Evolutionary conservation across 2,329 filamentous ascomycete genomes (phyloP), one percentile per base, ranked within the genome.

Genomic region (Ophiostoma tasmaniense): DNA sequence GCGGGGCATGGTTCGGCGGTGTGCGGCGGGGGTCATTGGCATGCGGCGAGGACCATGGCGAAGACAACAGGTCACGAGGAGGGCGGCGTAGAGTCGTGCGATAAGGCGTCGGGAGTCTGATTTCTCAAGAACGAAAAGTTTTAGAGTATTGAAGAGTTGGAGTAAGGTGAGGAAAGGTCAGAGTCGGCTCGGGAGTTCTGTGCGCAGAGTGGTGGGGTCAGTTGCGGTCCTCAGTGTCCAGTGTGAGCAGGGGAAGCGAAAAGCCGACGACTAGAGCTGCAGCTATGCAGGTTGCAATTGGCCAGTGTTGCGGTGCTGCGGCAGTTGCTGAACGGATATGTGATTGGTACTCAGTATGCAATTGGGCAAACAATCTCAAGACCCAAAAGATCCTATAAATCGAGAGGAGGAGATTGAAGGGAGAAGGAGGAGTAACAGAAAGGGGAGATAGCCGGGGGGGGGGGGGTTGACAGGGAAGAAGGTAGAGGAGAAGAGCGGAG

Each of bases 31-130:
- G 64, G 64, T 65, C 50, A 68, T 62, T 42, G 67, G n/a, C 64
- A 67, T 45, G 13, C 25, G 14, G 37, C 39, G 25, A 50, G 25
- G 37, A 65, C 30, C 67, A 69, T 71, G 67, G 59, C 64, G 69
- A 50, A 67, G 64, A 33, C 42, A 59, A 25, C n/a, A 64, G 45
- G 42, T 28, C 30, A 61, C 50, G 14, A 30, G 37, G 30, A 33
- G 50, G 25, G 20, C 25, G 30, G n/a, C 25, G 33, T 22, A 52
- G 20, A 20, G 30, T 11, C 20, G 42, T 25, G 20, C 25, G 50
- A 39, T n/a, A 61, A 6, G 50, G 50, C 3, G 22, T 25, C 22
- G 50, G 13, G 50, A 22, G 50, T 55, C 50, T 2, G 11, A 25
- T n/a, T 25, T n/a, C 50, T n/a, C 50, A 25, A 55, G 35, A 67